Evolutionary conservation across 495 filamentous ascomycete species (phyloP).

Genomic region (Hyaloscypha hepaticicola): DNA sequence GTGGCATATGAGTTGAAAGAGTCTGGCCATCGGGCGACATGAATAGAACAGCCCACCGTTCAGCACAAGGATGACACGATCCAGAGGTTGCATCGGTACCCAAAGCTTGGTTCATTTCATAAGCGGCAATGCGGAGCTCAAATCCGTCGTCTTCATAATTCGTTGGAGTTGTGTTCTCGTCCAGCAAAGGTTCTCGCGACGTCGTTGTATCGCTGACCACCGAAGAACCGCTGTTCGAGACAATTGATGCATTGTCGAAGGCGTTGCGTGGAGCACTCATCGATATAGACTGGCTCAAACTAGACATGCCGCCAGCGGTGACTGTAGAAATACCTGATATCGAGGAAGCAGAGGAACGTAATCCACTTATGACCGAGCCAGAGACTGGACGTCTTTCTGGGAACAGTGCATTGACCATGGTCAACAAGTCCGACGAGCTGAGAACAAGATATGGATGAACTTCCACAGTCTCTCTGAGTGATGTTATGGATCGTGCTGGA

Average conservation of each 20-base stretch:
- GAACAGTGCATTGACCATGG: conserved; percentile 68
- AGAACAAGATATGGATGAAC: conserved; percentile 72
- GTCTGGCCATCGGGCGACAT: conserved; percentile 67
- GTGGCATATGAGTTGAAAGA: conserved; percentile 69
- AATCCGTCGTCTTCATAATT: conserved; percentile 55
- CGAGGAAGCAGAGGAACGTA: conserved; percentile 65
- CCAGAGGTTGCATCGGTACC: conserved; percentile 60
- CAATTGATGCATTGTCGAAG: conserved; percentile 58
- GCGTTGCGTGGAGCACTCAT: conserved; percentile 41
- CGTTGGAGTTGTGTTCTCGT: conserved; percentile 44
- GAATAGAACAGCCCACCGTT: conserved; percentile 73
- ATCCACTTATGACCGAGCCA: conserved; percentile 43
- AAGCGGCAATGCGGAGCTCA: conserved; percentile 55
- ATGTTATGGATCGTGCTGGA: conserved; percentile 66
- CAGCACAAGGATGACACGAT: conserved; percentile 68
- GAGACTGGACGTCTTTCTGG: conserved; percentile 61
- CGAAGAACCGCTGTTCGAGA: conserved; percentile 67
- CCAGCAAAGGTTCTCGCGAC: conserved; percentile 62
- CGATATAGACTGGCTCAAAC: conserved; percentile 29
- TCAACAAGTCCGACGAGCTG: conserved; percentile 69
- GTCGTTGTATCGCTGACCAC: conserved; percentile 66
- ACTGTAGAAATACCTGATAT: conserved; percentile 59
- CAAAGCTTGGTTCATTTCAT: conserved; percentile 63
- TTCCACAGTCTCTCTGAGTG: conserved; percentile 65
- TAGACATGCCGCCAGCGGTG: conserved; percentile 30